Evolutionary conservation across 2,329 filamentous ascomycete genomes (phyloP).

Genomic region (Fusarium siculi): DNA sequence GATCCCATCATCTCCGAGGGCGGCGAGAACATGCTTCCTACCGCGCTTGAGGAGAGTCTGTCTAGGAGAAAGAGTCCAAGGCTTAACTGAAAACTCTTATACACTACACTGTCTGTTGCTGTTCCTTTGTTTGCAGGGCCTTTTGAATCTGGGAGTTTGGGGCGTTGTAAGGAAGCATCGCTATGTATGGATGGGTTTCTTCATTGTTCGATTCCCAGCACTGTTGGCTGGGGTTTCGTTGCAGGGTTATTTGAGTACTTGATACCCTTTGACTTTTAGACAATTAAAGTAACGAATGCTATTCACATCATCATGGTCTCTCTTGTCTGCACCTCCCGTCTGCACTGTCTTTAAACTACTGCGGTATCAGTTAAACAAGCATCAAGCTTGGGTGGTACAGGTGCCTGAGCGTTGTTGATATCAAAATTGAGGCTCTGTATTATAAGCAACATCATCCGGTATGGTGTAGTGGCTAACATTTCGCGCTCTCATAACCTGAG

Average conservation of each 20-base stretch:
- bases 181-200: slow-evolving; percentile 1
- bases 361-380: not conserved
- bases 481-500: slow-evolving; percentile 47
- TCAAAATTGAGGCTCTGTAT: rapidly evolving
- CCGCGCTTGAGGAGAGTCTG: slow-evolving; percentile 57
- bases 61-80: slow-evolving; percentile 66
- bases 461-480: slow-evolving; percentile 51
- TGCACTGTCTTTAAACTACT: not conserved
- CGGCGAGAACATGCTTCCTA: slow-evolving; percentile 62
- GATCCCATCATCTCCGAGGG: slow-evolving; percentile 54
- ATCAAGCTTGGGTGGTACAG: not conserved
- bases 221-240: slow-evolving; percentile 18
- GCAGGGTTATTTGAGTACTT: slow-evolving; percentile 48
- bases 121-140: not conserved
- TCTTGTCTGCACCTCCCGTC: not conserved
- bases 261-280: slow-evolving; percentile 48
- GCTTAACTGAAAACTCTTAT: slow-evolving; percentile 48
- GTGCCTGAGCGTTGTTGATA: rapidly evolving
- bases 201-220: slow-evolving; percentile 22
- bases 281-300: slow-evolving; percentile 24
- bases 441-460: slow-evolving; percentile 25
- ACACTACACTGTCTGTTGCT: not conserved
- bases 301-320: slow-evolving; percentile 18
- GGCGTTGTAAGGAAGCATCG: slow-evolving; percentile 17
- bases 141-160: slow-evolving; percentile 32